Conservation (phyloP, 768 basidiomycete genomes). For the Termitomyces sp. region DNA sequence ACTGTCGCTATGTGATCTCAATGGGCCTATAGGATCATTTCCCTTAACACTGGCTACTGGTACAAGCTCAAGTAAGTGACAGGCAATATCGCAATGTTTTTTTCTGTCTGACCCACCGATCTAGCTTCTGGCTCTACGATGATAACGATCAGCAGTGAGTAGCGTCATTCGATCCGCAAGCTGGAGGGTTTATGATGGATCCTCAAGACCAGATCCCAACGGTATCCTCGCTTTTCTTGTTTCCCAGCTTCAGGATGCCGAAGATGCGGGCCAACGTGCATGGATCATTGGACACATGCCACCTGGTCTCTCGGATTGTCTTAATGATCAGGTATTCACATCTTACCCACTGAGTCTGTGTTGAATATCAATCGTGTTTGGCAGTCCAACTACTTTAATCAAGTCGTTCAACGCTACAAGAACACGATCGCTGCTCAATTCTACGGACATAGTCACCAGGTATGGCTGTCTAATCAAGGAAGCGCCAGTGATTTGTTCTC, state of each 20-base stretch:
- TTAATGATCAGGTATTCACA: constrained; percentile 45
- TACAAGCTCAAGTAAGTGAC: constrained; percentile 50
- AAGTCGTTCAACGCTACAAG: constrained; percentile 57
- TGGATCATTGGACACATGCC: constrained; percentile 66
- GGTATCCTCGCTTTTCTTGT: constrained; percentile 54
- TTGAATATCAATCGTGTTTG: neutral
- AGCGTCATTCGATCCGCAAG: neutral
- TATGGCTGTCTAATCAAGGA: constrained; percentile 9
- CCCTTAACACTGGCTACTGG: constrained; percentile 60
- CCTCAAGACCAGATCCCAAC: constrained; percentile 49
- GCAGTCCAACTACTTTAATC: constrained; percentile 61
- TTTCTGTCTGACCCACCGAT: neutral
- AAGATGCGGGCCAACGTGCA: constrained; percentile 53
- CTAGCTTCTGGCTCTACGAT: constrained; percentile 60
- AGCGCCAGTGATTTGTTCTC: neutral
- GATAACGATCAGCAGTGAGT: constrained; percentile 41
- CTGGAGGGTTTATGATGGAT: neutral
- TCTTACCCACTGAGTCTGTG: neutral
- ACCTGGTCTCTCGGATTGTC: constrained; percentile 41
- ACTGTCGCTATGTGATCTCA: neutral
- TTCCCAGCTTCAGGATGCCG: constrained; percentile 52
- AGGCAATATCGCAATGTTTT: neutral
- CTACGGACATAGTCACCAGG: constrained; percentile 56
- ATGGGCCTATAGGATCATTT: constrained; percentile 41
- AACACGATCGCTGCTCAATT: constrained; percentile 58